phyloP scores from a whole-genome alignment of 371 early-diverging fungal species.

The Mucor lusitanicus region DNA sequence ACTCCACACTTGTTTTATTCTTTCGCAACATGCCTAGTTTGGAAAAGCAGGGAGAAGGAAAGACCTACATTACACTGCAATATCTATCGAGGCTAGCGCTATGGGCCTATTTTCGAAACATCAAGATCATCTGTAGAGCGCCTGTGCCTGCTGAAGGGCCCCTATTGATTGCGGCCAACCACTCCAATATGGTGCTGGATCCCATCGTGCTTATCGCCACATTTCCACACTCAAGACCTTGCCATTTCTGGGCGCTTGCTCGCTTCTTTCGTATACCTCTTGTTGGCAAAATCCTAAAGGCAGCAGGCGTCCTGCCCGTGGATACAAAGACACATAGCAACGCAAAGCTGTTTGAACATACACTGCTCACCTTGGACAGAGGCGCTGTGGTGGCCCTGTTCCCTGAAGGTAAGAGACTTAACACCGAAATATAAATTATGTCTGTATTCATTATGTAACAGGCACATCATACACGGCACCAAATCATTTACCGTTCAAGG shows the following conservation, averaged over 20 bases:
- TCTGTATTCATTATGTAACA: slow-evolving; percentile 15
- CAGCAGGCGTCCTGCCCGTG: slow-evolving; percentile 58
- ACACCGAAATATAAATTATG: neutral
- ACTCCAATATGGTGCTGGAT: slow-evolving; percentile 64
- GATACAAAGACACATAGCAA: slow-evolving; percentile 59
- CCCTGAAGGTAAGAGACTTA: slow-evolving; percentile 50
- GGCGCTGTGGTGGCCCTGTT: slow-evolving; percentile 58
- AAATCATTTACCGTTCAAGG: slow-evolving; percentile 53
- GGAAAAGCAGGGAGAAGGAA: slow-evolving; percentile 40
- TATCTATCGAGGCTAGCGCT: slow-evolving; percentile 43
- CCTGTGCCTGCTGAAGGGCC: slow-evolving; percentile 44
- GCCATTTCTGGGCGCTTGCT: slow-evolving; percentile 64
- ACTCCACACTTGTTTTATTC: slow-evolving; percentile 8
- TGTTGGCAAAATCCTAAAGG: slow-evolving; percentile 36
- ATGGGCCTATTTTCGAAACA: slow-evolving; percentile 53
- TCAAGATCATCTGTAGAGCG: slow-evolving; percentile 39
- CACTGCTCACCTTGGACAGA: slow-evolving; percentile 46
- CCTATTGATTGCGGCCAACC: slow-evolving; percentile 51
- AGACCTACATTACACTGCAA: slow-evolving; percentile 39
- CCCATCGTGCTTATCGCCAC: slow-evolving; percentile 53
- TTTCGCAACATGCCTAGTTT: slow-evolving; percentile 7
- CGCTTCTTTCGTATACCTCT: slow-evolving; percentile 55
- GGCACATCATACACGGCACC: slow-evolving; percentile 62
- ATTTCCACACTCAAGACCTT: slow-evolving; percentile 53
- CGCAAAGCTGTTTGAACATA: slow-evolving; percentile 52